Base-by-base conservation (phyloP, 2,329 filamentous ascomycete genomes). In the Fusarium sp. region DNA sequence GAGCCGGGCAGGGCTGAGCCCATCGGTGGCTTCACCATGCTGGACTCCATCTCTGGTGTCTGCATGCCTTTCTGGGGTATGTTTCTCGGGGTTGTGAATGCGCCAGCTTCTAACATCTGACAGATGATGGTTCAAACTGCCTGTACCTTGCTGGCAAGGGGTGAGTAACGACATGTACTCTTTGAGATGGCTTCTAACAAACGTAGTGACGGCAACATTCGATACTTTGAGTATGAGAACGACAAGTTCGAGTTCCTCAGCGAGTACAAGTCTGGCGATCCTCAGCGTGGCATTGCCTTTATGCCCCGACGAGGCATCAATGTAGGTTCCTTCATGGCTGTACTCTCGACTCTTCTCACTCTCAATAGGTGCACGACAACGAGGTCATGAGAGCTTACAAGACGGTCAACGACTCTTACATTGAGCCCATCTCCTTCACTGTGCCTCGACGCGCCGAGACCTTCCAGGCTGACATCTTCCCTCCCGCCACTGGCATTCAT, bases 11-110 rank as follows among this genome's bases (percentile, higher is more conserved):
- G 91, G 73, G 90, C 91, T 38, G 92, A 97, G 78, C 96, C 96
- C 57, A 92, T 98, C 78, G 95, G 94, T 59, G 95, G 95, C 17
- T 98, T 98, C 85, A 92, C 90, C 78, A 93, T 93, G 76, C 89
- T 99, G 57, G 96, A 99, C 84, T 97, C 94, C 55, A 98, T 98
- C 79, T 98, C 96, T 53, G 96, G 96, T 81, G 95, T 99, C 69
- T 97, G 95, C 88, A 98, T 99, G 94, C 96, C 96, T 35, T 98
- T 99, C 90, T 99, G 96, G 96, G 96, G 89, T 91, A 81, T 75
- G 86, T 78, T 57, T 38, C 22, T 40, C 36, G 14, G 1, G 14
- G 36, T 58, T n/a, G 12, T 6, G 31, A n/a, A 24, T 42, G 24
- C 56, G 46, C 38, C 31, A 55, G 62, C 33, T 51, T 61, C 77